Percentiles rank a stretch among this genome's conserved stretches.
phyloP scores from a whole-genome alignment of 495 filamentous ascomycete species.

The Patellaria atrata region DNA sequence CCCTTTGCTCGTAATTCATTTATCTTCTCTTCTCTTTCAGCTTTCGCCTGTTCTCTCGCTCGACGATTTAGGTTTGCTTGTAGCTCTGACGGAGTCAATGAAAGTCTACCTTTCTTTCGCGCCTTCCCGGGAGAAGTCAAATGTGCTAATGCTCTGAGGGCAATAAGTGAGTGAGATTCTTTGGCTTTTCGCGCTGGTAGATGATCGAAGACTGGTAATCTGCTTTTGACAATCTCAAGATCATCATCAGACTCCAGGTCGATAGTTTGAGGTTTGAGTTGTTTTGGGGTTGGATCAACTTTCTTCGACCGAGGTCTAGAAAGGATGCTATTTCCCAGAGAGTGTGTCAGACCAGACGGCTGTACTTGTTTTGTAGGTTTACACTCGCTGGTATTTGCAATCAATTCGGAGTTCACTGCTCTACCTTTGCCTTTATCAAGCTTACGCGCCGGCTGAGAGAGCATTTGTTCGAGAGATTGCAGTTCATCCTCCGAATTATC shows the following conservation, averaged over 20 bases:
- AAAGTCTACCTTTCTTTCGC: constrained; percentile 27
- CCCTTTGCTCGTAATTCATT: constrained; percentile 64
- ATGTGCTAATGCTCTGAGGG: constrained; percentile 59
- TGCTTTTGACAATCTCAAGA: constrained; percentile 40
- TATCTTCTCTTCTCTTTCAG: constrained; percentile 65
- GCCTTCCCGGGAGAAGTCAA: constrained; percentile 48
- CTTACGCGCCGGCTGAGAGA: constrained; percentile 15
- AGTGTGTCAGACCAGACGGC: too few species aligned
- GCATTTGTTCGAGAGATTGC: constrained; percentile 2
- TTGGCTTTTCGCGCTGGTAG: constrained; percentile 41
- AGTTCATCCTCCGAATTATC: constrained; percentile 6
- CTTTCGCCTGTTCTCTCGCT: constrained; percentile 64
- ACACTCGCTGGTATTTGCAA: constrained; percentile 15
- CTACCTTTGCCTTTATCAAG: constrained; percentile 37
- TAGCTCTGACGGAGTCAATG: constrained; percentile 55
- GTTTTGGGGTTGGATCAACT: too few species aligned
- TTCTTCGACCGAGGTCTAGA: too few species aligned
- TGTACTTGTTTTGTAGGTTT: not conserved
- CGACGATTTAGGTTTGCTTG: constrained; percentile 49
- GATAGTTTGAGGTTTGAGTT: not conserved
- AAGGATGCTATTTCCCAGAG: too few species aligned
- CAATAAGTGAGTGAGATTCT: constrained; percentile 50
- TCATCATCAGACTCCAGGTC: constrained; percentile 51
- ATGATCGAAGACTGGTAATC: constrained; percentile 53
- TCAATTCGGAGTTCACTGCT: constrained; percentile 14